These are phyloP conservation scores for Nigrospora osmanthi DNA, from an alignment of 2,329 filamentous ascomycete species.

Conservation along the genomic window DNA sequence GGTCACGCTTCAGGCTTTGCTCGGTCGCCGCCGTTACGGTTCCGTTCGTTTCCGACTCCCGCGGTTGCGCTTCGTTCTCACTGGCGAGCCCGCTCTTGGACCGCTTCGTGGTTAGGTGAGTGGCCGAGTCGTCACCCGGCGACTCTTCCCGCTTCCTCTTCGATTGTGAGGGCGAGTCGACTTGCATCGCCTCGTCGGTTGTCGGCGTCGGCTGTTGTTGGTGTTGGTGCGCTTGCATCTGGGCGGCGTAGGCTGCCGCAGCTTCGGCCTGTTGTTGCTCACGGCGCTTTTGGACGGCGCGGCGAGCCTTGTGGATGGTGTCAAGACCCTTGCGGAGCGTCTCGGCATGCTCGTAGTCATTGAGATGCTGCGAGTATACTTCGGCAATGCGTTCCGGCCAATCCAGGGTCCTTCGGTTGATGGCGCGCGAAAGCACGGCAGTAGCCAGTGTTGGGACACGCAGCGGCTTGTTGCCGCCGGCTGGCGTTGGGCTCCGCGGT, in stretches of 20 bases:
- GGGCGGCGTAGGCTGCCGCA: constrained; percentile 39
- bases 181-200: constrained; percentile 15
- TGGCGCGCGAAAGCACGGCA: constrained; percentile 65
- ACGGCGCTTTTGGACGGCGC: constrained; percentile 54
- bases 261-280: constrained; percentile 57
- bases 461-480: constrained; percentile 33
- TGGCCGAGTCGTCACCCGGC: constrained; percentile 37
- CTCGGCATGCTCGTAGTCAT: constrained; percentile 78
- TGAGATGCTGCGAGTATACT: constrained; percentile 71
- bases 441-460: constrained; percentile 69
- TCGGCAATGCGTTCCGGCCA: constrained; percentile 72
- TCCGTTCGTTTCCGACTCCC: constrained; percentile 11
- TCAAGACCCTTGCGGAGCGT: constrained; percentile 69
- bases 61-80: too few species aligned
- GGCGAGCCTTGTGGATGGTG: constrained; percentile 61
- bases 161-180: constrained; percentile 28
- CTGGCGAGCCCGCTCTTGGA: constrained; percentile 36
- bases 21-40: constrained; percentile 17
- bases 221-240: constrained; percentile 21
- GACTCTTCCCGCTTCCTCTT: constrained; percentile 72
- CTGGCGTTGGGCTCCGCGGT: constrained; percentile 37
- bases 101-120: constrained; percentile 58
- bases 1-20: constrained; percentile 62
- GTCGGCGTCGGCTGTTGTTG: constrained; percentile 25
- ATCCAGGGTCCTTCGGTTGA: constrained; percentile 55